A percentile compares a stretch with the other conserved stretches of the same genome.
Evolutionary conservation across 106 monocot species (phyloP).

Genomic region (Vanilla planifolia): DNA sequence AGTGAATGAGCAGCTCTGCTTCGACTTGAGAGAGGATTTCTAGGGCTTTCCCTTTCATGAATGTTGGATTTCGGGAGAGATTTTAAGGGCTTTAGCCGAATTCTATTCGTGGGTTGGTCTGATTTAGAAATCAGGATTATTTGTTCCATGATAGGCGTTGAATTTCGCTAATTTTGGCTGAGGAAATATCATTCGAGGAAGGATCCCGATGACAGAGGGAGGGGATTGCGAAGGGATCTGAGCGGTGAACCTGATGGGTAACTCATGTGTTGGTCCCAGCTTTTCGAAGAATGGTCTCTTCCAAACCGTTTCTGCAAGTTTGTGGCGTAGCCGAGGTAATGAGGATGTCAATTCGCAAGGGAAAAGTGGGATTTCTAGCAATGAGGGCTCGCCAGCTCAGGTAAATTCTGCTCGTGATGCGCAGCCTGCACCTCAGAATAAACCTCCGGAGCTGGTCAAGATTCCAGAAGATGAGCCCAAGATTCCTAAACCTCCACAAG

Average conservation of each 20-base stretch:
- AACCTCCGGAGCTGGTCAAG: conserved; percentile 24
- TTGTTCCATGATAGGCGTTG: not conserved
- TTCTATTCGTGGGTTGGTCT: not conserved
- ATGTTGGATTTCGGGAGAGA: not conserved
- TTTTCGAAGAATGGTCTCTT: conserved; percentile 28
- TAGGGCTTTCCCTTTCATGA: not conserved
- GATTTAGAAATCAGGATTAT: not conserved
- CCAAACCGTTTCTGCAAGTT: conserved; percentile 13
- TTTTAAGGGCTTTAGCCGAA: not conserved
- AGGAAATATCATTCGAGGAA: not conserved
- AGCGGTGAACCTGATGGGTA: conserved; percentile 19
- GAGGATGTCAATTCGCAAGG: not conserved
- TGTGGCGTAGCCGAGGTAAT: conserved; percentile 7
- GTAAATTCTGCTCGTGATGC: not conserved
- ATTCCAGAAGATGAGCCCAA: conserved; percentile 6
- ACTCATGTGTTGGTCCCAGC: conserved; percentile 27
- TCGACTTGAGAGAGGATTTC: not conserved
- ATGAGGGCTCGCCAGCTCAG: not conserved
- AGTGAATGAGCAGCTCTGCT: not conserved
- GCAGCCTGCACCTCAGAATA: conserved; percentile 1
- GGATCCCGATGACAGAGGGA: not conserved
- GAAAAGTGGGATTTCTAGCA: not conserved
- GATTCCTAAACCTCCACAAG: not conserved
- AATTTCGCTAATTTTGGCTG: conserved; percentile 4
- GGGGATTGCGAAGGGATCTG: not conserved